phyloP scores from a whole-genome alignment of 164 flowering plant genomes.

The Aristolochia californica region DNA sequence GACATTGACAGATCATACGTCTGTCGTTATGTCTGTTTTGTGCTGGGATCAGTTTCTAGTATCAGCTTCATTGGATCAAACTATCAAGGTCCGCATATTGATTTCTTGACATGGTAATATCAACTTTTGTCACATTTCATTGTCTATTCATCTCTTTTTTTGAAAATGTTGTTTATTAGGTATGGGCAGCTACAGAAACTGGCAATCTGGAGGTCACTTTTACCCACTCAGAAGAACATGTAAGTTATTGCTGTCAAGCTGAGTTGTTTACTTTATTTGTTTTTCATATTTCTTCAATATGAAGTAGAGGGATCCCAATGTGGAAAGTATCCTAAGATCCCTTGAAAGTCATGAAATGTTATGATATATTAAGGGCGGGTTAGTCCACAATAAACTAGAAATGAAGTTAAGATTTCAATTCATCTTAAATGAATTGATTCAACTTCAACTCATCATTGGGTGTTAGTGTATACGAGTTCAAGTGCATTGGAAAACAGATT shows the following conservation, averaged over 20 bases:
- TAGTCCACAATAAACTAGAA: too few relatives aligned
- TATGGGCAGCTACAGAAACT: conserved; percentile 75
- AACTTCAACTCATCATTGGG: too few relatives aligned
- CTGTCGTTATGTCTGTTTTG: conserved; percentile 85
- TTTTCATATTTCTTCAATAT: background rate
- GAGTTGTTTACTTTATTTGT: background rate
- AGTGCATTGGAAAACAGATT: too few relatives aligned
- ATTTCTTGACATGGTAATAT: background rate
- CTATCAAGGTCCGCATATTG: conserved; percentile 46
- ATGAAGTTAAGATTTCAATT: too few relatives aligned
- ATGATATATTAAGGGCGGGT: too few relatives aligned
- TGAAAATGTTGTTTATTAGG: conserved; percentile 31
- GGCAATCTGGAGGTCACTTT: conserved; percentile 87
- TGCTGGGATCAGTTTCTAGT: conserved; percentile 93
- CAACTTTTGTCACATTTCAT: background rate
- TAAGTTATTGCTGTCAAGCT: conserved; percentile 20
- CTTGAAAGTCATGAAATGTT: too few relatives aligned
- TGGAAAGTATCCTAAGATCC: too few relatives aligned
- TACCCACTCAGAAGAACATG: conserved; percentile 83
- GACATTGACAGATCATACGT: conserved; percentile 59
- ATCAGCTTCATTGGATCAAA: conserved; percentile 79
- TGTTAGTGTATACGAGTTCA: too few relatives aligned
- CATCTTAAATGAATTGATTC: too few relatives aligned
- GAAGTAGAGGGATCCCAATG: background rate
- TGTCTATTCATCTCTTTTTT: conserved; percentile 2